Conservation (phyloP, 352 stramenopile species). For the Pythium periplocum region DNA sequence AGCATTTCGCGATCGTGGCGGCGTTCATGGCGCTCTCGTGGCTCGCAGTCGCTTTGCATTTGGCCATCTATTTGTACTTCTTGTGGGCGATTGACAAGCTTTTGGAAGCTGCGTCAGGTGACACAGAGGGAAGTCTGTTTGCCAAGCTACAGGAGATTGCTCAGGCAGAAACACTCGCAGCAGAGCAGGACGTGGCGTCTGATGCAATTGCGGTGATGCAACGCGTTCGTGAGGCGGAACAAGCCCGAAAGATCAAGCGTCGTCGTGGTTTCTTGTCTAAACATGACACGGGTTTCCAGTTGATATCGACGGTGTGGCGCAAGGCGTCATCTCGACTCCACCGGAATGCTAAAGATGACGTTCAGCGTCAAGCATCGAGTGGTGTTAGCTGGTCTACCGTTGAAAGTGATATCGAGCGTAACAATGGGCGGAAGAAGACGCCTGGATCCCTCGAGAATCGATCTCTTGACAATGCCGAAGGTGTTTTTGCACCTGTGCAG, state of each 20-base stretch:
- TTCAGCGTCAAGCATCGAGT: too few species aligned
- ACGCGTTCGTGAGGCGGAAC: neutral
- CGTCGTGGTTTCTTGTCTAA: neutral
- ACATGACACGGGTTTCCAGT: slow-evolving; percentile 1
- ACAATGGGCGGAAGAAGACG: too few species aligned
- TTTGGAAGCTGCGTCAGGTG: neutral
- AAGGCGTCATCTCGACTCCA: too few species aligned
- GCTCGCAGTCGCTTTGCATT: neutral
- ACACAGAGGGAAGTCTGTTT: slow-evolving; percentile 1
- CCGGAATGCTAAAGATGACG: too few species aligned
- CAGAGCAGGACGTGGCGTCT: neutral
- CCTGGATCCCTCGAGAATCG: too few species aligned
- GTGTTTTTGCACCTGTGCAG: too few species aligned
- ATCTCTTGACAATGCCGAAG: neutral
- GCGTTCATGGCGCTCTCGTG: slow-evolving; percentile 3
- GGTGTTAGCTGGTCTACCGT: neutral
- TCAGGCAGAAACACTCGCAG: neutral
- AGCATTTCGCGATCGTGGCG: neutral
- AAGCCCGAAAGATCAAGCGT: neutral
- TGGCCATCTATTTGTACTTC: slow-evolving; percentile 1
- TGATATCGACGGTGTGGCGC: neutral
- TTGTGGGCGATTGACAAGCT: neutral
- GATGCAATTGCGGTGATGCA: slow-evolving; percentile 3
- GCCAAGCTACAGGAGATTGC: slow-evolving; percentile 3
- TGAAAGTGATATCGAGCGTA: too few species aligned